Base-by-base conservation (phyloP, 257 asterid genomes). In the Thymus mandschuricus region DNA sequence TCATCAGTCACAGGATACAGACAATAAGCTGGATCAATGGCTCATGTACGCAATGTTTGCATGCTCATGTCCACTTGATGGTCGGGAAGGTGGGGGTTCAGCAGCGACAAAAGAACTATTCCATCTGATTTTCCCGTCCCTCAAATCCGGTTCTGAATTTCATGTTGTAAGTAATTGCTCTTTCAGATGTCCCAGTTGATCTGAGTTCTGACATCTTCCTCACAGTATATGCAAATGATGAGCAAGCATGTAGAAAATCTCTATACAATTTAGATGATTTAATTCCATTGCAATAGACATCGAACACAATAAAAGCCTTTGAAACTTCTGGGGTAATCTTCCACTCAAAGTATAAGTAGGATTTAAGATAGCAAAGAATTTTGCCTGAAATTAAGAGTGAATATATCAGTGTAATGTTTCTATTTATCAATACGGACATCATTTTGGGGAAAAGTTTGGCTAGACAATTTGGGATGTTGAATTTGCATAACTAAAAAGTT, bases 41-140 rank as follows among this genome's bases (percentile, higher is more conserved):
- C 87, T 95, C 68, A 92, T 92, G 95, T 95, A 95, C 86, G 89
- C 99, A 69, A 92, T 95, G 96, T 92, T 92, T 70, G 97, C 97
- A 11, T 89, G 98, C 73, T 95, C 99, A 5, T 91, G 98, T 63
- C 98, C 97, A 41, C 88, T 87, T 59, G 92, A 87, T 79, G 78
- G 86, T 69, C 88, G 92, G 76, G 99, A 95, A 81, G 92, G 88
- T 74, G 97, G 90, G 66, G 92, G 95, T 74, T 86, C 96, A 66
- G 96, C 91, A 40, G 88, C 90, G 31, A 86, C 94, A 69, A 95
- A 92, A 89, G 96, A 95, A 78, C 81, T 92, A 63, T 92, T 95
- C 88, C 96, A 87, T 80, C 96, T 95, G 85, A 89, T 95, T 62
- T 92, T 92, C 66, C 98, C 95, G 72, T 89, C 98, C 78, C 89